These are phyloP conservation scores for Echium plantagineum DNA, from an alignment of 257 asterid species.

Conservation along the genomic window DNA sequence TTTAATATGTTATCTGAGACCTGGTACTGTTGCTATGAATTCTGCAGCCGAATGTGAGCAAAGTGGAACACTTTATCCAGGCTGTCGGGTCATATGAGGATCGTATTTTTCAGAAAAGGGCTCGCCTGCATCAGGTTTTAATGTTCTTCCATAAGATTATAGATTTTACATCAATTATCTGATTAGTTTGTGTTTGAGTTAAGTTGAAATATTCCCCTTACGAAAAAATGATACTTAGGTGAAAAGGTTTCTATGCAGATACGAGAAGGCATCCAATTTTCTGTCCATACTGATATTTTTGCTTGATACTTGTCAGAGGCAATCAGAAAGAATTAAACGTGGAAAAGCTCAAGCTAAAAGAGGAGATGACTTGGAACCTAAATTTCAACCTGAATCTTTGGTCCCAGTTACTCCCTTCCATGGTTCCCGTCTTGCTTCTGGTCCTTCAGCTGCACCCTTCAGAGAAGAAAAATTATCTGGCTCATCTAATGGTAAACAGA, in stretches of 20 bases:
- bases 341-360: conserved; percentile 62
- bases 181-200: neutral
- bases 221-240: neutral
- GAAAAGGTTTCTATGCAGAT: too few relatives aligned
- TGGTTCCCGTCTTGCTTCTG: conserved; percentile 98
- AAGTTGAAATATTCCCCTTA: neutral
- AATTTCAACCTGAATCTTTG: conserved; percentile 53
- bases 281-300: conserved; percentile 9
- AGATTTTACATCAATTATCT: neutral
- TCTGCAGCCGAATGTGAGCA: conserved; percentile 66
- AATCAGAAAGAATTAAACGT: conserved; percentile 82
- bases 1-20: conserved; percentile 10
- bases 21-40: conserved; percentile 5
- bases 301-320: conserved; percentile 39
- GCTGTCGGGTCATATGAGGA: conserved; percentile 93
- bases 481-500: conserved; percentile 19
- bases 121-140: conserved; percentile 74
- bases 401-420: conserved; percentile 77
- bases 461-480: conserved; percentile 36
- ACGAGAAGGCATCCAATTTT: neutral
- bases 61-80: conserved; percentile 87
- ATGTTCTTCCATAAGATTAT: neutral
- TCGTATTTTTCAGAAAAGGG: conserved; percentile 82
- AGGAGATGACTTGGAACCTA: conserved; percentile 84
- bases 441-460: conserved; percentile 73